phyloP scores from a whole-genome alignment of 345 rosid genomes.

The Eucalyptus pumila region DNA sequence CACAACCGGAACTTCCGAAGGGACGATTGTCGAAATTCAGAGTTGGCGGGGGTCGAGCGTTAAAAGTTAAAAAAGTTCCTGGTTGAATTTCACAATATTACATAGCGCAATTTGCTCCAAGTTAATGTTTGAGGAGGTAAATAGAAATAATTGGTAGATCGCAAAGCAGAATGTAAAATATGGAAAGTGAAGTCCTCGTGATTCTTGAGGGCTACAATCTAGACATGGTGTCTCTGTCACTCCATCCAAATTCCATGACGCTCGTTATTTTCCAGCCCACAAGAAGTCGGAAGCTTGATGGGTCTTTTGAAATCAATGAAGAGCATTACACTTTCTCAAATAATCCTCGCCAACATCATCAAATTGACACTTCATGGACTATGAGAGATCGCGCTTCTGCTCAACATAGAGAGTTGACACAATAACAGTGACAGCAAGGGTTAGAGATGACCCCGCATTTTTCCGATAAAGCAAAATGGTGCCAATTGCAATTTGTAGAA shows the following conservation, averaged over 20 bases:
- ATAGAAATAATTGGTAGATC: background rate
- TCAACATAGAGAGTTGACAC: background rate
- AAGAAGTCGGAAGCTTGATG: background rate
- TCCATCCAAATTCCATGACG: background rate
- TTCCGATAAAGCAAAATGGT: background rate
- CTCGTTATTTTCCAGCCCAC: background rate
- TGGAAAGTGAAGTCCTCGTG: background rate
- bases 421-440: background rate
- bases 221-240: background rate
- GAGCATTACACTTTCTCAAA: background rate
- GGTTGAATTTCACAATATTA: background rate
- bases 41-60: background rate
- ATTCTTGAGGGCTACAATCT: background rate
- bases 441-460: background rate
- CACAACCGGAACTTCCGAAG: background rate
- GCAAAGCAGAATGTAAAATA: background rate
- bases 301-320: background rate
- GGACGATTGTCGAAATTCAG: background rate
- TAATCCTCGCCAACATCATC: background rate
- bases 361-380: background rate
- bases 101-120: background rate
- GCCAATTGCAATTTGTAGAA: background rate
- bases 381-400: background rate
- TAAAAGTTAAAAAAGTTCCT: background rate
- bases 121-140: background rate